Percentiles rank a stretch among this genome's conserved stretches.
These are phyloP conservation scores for Tricholoma flavovirens DNA, from an alignment of 768 basidiomycete species.

Conservation along the genomic window DNA sequence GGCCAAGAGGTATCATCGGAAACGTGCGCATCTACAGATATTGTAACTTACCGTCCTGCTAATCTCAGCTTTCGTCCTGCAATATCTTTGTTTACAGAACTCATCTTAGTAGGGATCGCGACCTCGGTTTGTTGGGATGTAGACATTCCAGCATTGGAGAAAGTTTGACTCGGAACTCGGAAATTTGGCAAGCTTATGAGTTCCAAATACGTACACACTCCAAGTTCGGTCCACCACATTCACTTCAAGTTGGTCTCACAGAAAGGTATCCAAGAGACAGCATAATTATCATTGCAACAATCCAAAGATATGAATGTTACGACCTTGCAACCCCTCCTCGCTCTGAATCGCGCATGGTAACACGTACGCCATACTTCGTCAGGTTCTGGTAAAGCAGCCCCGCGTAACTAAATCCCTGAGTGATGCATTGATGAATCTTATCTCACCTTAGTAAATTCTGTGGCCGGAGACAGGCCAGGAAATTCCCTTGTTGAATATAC, in stretches of 20 bases:
- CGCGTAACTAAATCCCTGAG: not conserved
- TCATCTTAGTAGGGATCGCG: constrained; percentile 40
- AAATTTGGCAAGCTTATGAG: not conserved
- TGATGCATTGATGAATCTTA: not conserved
- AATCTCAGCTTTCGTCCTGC: constrained; percentile 51
- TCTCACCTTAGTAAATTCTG: constrained; percentile 60
- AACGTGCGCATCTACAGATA: constrained; percentile 1
- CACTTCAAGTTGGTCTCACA: no score
- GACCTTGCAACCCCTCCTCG: not conserved
- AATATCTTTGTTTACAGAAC: constrained; percentile 31
- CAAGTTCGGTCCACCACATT: no score
- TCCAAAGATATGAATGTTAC: not conserved
- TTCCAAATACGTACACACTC: not conserved
- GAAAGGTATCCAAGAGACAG: no score
- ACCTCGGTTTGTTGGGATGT: constrained; percentile 39
- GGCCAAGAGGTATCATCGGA: constrained; percentile 1
- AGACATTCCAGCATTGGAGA: constrained; percentile 24
- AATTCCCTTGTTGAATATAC: constrained; percentile 74
- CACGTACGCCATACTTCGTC: constrained; percentile 35
- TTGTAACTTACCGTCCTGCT: constrained; percentile 46
- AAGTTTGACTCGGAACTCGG: not conserved
- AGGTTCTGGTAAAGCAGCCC: constrained; percentile 10
- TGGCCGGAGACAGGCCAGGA: constrained; percentile 63
- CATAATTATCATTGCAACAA: not conserved
- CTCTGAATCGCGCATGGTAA: constrained; percentile 36